Evolutionary conservation across 257 asterid species (phyloP).

Genomic region (Cinchona pubescens): DNA sequence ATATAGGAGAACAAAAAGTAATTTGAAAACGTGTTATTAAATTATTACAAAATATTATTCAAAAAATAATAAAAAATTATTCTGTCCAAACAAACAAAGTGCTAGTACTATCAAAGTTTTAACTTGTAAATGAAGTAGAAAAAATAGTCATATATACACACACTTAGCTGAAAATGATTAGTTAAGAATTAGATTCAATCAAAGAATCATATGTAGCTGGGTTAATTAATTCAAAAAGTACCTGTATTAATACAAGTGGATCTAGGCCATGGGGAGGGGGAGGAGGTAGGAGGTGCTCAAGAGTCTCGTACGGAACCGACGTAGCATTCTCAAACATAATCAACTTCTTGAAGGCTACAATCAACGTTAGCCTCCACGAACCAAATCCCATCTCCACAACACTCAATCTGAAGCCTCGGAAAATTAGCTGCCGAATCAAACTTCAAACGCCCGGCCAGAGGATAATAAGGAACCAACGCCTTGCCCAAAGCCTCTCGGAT

Average conservation of each 20-base stretch:
- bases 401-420: conserved; percentile 30
- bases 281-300: conserved; percentile 34
- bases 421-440: conserved; percentile 19
- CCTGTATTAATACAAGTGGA: conserved; percentile 59
- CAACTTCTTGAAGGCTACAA: conserved; percentile 29
- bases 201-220: background rate
- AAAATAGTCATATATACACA: too few species aligned
- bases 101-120: too few species aligned
- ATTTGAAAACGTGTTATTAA: too few species aligned
- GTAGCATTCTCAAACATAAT: conserved; percentile 39
- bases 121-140: too few species aligned
- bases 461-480: conserved; percentile 55
- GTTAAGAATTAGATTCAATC: too few species aligned
- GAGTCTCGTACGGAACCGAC: conserved; percentile 24
- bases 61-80: too few species aligned
- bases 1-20: too few species aligned
- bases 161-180: too few species aligned
- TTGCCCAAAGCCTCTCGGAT: conserved; percentile 36
- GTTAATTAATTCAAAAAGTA: background rate
- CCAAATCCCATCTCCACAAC: conserved; percentile 54
- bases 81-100: too few species aligned
- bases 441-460: conserved; percentile 48
- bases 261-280: conserved; percentile 23
- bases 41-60: too few species aligned
- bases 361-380: conserved; percentile 45